A percentile compares a stretch with the other conserved stretches of the same genome.
Conservation (phyloP, 257 asterid genomes). For the Ballota nigra region DNA sequence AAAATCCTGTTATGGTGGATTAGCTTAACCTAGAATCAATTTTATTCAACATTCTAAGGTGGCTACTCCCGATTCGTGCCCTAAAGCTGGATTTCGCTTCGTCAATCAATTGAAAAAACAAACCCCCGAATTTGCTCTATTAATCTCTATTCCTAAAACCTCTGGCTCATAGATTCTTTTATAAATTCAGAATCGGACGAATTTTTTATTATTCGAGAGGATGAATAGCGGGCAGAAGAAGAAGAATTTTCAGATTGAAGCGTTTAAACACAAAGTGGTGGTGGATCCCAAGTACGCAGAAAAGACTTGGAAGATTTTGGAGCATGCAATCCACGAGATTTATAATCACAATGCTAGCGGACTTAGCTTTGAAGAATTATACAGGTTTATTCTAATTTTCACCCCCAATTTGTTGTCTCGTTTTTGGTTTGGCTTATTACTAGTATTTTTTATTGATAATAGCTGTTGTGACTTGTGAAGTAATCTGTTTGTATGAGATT, state of each 20-base stretch:
- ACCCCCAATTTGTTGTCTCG: not conserved
- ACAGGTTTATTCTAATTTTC: constrained; percentile 46
- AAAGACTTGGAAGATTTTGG: constrained; percentile 87
- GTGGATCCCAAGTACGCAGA: constrained; percentile 96
- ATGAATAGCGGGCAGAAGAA: constrained; percentile 67
- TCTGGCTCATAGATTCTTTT: constrained; percentile 10
- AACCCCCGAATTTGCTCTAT: not conserved
- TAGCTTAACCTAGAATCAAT: constrained; percentile 25
- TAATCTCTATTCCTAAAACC: not conserved
- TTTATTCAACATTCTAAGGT: constrained; percentile 11
- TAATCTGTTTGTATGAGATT: constrained; percentile 7
- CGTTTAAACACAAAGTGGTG: constrained; percentile 80
- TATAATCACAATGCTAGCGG: constrained; percentile 86
- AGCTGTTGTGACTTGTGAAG: constrained; percentile 2
- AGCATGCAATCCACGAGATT: constrained; percentile 84
- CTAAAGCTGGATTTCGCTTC: constrained; percentile 1
- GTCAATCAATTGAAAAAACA: constrained; percentile 1
- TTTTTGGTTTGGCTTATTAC: not conserved
- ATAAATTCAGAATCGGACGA: constrained; percentile 12
- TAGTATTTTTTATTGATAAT: not conserved
- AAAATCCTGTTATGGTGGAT: constrained; percentile 1
- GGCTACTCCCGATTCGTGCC: constrained; percentile 23
- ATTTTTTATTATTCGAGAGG: constrained; percentile 6
- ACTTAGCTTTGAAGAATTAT: constrained; percentile 84
- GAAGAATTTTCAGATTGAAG: constrained; percentile 85